These are phyloP conservation scores for Pterula multifida DNA, from an alignment of 1,284 basidiomycete genomes.

Conservation along the genomic window DNA sequence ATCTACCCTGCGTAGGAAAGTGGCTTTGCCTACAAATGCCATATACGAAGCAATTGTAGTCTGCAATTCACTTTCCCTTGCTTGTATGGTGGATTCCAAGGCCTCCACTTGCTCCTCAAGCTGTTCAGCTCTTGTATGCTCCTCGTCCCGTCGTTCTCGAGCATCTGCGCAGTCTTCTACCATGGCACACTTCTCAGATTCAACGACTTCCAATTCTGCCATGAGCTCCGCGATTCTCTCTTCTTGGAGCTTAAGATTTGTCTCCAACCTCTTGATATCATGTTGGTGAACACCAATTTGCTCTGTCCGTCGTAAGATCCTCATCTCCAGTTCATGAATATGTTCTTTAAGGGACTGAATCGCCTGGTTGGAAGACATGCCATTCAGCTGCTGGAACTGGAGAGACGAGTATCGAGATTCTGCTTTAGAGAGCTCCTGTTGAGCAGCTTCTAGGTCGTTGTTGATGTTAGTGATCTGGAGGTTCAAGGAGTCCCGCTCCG, in stretches of 20 bases:
- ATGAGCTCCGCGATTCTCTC: constrained; percentile 59
- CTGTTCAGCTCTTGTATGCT: constrained; percentile 40
- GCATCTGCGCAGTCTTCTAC: constrained; percentile 69
- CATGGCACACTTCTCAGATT: constrained; percentile 60
- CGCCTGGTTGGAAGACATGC: constrained; percentile 43
- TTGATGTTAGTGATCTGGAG: constrained; percentile 53
- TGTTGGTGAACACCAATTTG: constrained; percentile 65
- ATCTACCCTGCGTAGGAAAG: constrained; percentile 1
- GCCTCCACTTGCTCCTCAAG: constrained; percentile 37
- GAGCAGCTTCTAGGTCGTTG: constrained; percentile 37
- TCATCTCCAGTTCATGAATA: constrained; percentile 50
- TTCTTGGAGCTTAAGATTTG: constrained; percentile 58
- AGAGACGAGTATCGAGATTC: constrained; percentile 47
- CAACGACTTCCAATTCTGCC: constrained; percentile 48
- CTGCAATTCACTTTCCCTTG: constrained; percentile 19
- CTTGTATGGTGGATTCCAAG: constrained; percentile 23
- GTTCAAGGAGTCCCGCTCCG: constrained; percentile 47
- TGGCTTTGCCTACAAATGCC: constrained; percentile 18
- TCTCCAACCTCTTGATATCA: constrained; percentile 60
- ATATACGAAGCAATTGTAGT: constrained; percentile 24
- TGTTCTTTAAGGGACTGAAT: constrained; percentile 44
- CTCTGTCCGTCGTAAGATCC: constrained; percentile 49
- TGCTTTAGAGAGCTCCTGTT: constrained; percentile 38
- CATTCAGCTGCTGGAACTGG: constrained; percentile 49
- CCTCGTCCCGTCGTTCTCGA: constrained; percentile 53